Base-by-base conservation (phyloP, 768 basidiomycete genomes). In the Boletus rex-veris region DNA sequence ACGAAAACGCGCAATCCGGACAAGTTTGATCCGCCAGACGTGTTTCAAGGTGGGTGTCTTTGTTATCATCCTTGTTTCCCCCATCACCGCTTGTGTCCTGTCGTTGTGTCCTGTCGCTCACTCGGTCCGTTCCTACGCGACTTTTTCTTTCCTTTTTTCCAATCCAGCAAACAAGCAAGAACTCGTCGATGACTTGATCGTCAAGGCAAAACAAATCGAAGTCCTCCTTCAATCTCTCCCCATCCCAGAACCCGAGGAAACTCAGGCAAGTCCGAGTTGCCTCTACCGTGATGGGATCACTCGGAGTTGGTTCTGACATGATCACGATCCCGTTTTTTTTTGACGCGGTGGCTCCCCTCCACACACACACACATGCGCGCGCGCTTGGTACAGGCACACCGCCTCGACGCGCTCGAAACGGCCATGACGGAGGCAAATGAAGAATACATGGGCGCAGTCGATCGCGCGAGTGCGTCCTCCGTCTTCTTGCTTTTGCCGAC, bases 181-280 rank as follows among this genome's bases (percentile, higher is more conserved):
- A 68, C 83, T 95, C 19, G 90, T 92, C 5, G 74, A 79, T 15
- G 92, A 95, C 63, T 75, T 96, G 38, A 79, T 94, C 38, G 78
- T 83, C 37, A 94, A 95, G 63, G 90, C 91, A 14, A 95, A 95
- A 64, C 90, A 94, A 68, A 81, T 96, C 39, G 88, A 95, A 61
- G 86, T 83, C 62, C 79, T 95, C 45, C 90, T 96, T 47, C 81
- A 87, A 46, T 85, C 84, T 0, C 70, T 96, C 14, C 92, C 91
- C 0, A 82, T 81, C 37, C 86, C 87, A 3, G 91, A 92, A 65
- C 77, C 84, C 3, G 89, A 90, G 64, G 86, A 88, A 64, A 78
- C 77, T 19, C 90, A 91, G 77, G 90, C 48, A 14, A 45, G 63
- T 52, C 19, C 26, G 3, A 11, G 15, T 36, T 14, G 35, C 6